These are phyloP conservation scores for Hanseniaspora hatyaiensis DNA, from an alignment of 805 yeast species.

Conservation along the genomic window DNA sequence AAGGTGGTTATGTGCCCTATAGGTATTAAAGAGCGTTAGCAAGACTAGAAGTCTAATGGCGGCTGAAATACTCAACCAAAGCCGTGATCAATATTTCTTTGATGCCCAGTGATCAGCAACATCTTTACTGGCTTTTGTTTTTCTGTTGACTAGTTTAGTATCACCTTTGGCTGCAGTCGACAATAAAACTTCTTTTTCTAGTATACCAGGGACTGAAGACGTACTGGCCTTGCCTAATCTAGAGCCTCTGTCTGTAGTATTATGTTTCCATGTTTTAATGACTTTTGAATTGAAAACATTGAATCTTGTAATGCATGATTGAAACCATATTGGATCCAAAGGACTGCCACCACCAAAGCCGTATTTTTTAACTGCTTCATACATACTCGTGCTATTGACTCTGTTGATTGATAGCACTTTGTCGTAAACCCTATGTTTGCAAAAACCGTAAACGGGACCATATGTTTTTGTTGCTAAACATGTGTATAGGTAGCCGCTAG, in stretches of 20 bases:
- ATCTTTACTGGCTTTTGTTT: background rate
- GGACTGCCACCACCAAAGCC: slow-evolving; percentile 15
- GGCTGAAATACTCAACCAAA: background rate
- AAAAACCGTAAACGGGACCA: slow-evolving; percentile 36
- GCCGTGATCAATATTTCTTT: background rate
- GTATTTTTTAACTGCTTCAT: background rate
- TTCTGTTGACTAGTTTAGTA: background rate
- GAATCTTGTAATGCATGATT: background rate
- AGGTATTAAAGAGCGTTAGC: too few relatives aligned
- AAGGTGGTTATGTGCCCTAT: too few relatives aligned
- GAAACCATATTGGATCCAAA: slow-evolving; percentile 13
- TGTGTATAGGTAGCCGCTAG: slow-evolving; percentile 48
- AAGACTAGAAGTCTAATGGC: too few relatives aligned
- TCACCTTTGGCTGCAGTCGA: background rate
- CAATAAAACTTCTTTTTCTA: background rate
- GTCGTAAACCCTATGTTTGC: slow-evolving; percentile 16
- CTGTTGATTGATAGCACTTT: too few relatives aligned
- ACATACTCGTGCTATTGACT: too few relatives aligned
- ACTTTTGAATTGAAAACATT: background rate
- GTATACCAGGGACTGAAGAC: background rate
- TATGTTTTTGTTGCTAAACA: slow-evolving; percentile 50
- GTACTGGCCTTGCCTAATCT: slow-evolving; percentile 3
- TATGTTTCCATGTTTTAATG: background rate
- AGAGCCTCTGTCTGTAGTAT: background rate
- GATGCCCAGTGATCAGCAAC: slow-evolving; percentile 10